Evolutionary conservation across 805 yeast genomes (phyloP).

Genomic region (Wickerhamomyces canadensis): DNA sequence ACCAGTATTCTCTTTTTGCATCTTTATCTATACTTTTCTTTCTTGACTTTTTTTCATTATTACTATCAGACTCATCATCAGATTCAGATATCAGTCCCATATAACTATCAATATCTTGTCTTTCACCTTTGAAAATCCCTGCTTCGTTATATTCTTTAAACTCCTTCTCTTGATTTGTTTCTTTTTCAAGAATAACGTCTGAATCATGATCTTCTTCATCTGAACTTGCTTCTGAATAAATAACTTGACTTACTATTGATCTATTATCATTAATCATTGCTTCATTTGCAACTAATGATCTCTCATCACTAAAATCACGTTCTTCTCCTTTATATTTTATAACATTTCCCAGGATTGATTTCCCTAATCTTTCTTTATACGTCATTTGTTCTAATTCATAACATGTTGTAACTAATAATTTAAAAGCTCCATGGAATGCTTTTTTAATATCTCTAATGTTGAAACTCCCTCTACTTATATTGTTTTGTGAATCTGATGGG

Average conservation of each 20-base stretch:
- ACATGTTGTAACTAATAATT: constrained; percentile 66
- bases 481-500: constrained; percentile 80
- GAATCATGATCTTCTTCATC: constrained; percentile 12
- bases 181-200: no score
- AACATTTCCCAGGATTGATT: constrained; percentile 73
- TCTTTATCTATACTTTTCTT: constrained; percentile 16
- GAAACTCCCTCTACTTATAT: constrained; percentile 80
- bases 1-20: constrained; percentile 31
- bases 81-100: constrained; percentile 21
- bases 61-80: constrained; percentile 22
- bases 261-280: constrained; percentile 37
- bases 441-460: constrained; percentile 74
- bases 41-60: constrained; percentile 15
- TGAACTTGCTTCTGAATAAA: constrained; percentile 7
- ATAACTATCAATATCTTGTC: constrained; percentile 14
- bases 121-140: no score
- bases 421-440: constrained; percentile 87
- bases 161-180: no score
- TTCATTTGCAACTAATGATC: constrained; percentile 54
- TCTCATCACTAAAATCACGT: constrained; percentile 74
- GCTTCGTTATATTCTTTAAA: constrained; percentile 11
- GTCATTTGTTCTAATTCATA: constrained; percentile 64
- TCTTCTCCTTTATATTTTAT: constrained; percentile 69
- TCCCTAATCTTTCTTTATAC: constrained; percentile 61
- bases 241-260: constrained; percentile 11